Conservation (phyloP, 257 asterid genomes). For the Ocimum tenuiflorum region DNA sequence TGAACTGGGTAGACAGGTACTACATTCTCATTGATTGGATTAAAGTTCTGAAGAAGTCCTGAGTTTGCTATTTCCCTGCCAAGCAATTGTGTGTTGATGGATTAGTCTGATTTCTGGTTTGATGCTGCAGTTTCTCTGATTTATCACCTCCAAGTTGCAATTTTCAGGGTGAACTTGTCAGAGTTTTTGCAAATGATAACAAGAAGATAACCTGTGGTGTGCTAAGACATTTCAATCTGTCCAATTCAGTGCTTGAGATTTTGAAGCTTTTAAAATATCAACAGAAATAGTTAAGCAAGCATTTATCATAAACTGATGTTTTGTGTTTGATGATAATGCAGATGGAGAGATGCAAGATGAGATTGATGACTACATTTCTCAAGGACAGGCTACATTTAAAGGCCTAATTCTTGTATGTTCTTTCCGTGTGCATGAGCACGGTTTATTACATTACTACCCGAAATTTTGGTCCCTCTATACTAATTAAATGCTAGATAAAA, state of each 20-base stretch:
- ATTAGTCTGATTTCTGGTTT: neutral
- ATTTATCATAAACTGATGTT: neutral
- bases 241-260: too few relatives aligned
- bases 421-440: too few relatives aligned
- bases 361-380: conserved; percentile 53
- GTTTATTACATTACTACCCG: too few relatives aligned
- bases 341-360: conserved; percentile 83
- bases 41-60: too few relatives aligned
- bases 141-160: conserved; percentile 3
- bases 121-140: too few relatives aligned
- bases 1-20: conserved; percentile 81
- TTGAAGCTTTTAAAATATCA: too few relatives aligned
- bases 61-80: too few relatives aligned
- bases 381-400: conserved; percentile 60
- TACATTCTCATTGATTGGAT: neutral
- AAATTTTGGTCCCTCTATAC: too few relatives aligned
- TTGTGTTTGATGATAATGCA: conserved; percentile 33
- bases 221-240: too few relatives aligned
- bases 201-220: conserved; percentile 88
- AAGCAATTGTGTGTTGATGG: too few relatives aligned
- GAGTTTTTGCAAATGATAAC: conserved; percentile 82
- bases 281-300: too few relatives aligned
- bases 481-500: too few relatives aligned
- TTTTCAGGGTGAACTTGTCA: conserved; percentile 76
- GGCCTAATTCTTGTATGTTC: conserved; percentile 60